Percentiles rank a stretch among this genome's conserved stretches.
Evolutionary conservation across 768 basidiomycete species (phyloP).

Genomic region (Crepidotus variabilis): DNA sequence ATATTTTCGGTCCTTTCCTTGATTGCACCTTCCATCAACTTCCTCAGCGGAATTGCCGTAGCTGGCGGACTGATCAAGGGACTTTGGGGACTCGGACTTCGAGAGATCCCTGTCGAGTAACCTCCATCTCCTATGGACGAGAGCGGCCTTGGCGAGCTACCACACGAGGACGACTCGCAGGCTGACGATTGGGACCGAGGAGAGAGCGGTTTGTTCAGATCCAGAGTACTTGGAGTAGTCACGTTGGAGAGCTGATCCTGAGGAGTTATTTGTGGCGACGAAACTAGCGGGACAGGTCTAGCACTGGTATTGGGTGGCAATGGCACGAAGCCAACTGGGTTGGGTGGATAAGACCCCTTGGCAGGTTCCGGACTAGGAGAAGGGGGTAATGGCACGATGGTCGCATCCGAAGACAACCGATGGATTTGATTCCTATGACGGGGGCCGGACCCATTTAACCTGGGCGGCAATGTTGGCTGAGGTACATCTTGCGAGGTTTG

Average conservation of each 20-base stretch:
- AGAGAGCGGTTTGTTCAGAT: conserved; percentile 13
- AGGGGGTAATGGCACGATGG: neutral
- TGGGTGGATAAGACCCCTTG: neutral
- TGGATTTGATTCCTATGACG: neutral
- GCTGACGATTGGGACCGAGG: conserved; percentile 23
- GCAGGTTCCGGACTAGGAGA: neutral
- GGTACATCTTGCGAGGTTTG: neutral
- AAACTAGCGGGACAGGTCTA: neutral
- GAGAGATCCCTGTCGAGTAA: conserved; percentile 48
- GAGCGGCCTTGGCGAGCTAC: conserved; percentile 48
- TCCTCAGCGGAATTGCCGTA: conserved; percentile 26
- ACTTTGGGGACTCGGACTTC: conserved; percentile 42
- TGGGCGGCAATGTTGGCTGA: neutral
- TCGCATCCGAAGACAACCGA: neutral
- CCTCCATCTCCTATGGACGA: conserved; percentile 43
- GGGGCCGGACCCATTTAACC: neutral
- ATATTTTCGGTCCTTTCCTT: neutral
- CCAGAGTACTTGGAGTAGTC: neutral
- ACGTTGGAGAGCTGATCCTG: neutral
- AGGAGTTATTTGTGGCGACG: neutral
- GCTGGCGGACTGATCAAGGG: conserved; percentile 24
- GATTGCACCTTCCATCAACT: neutral
- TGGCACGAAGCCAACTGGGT: neutral
- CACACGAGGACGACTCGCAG: conserved; percentile 32
- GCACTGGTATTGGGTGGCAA: neutral